Evolutionary conservation across 78 protist species (phyloP).

Genomic region (Monocercomonoides exilis): DNA sequence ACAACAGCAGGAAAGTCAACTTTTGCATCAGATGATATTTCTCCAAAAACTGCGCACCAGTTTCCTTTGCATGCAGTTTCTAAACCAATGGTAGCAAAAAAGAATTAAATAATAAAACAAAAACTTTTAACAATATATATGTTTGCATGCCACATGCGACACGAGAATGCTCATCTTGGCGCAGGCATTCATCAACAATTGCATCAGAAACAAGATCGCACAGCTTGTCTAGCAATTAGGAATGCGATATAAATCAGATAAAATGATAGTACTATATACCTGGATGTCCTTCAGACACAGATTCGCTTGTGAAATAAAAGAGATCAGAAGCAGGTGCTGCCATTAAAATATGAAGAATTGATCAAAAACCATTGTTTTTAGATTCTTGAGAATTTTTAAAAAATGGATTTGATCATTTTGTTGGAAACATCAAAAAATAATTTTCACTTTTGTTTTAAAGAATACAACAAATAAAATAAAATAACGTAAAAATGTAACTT

Average conservation of each 20-base stretch:
- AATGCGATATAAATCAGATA: background rate
- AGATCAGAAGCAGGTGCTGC: too few species aligned
- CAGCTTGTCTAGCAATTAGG: slow-evolving; percentile 86
- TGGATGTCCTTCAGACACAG: slow-evolving; percentile 96
- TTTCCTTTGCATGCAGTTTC: slow-evolving; percentile 95
- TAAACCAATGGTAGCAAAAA: background rate
- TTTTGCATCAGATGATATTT: slow-evolving; percentile 90
- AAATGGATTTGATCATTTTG: too few species aligned
- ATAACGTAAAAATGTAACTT: background rate
- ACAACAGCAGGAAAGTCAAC: slow-evolving; percentile 93
- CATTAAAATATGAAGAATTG: too few species aligned
- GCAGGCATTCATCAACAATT: slow-evolving; percentile 97
- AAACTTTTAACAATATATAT: background rate
- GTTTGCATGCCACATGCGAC: slow-evolving; percentile 83
- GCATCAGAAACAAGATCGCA: slow-evolving; percentile 98
- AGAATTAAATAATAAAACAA: background rate
- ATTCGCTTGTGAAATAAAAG: slow-evolving; percentile 92
- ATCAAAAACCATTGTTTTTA: too few species aligned
- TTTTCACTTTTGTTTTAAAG: background rate
- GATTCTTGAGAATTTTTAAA: too few species aligned
- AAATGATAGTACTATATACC: too few species aligned
- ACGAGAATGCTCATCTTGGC: slow-evolving; percentile 83
- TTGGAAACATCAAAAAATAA: too few species aligned
- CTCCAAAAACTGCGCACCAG: slow-evolving; percentile 95
- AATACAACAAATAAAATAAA: background rate